Percentiles rank a stretch among this genome's conserved stretches.
Conservation (phyloP, 2,329 filamentous ascomycete genomes). For the Tolypocladium pustulatum region DNA sequence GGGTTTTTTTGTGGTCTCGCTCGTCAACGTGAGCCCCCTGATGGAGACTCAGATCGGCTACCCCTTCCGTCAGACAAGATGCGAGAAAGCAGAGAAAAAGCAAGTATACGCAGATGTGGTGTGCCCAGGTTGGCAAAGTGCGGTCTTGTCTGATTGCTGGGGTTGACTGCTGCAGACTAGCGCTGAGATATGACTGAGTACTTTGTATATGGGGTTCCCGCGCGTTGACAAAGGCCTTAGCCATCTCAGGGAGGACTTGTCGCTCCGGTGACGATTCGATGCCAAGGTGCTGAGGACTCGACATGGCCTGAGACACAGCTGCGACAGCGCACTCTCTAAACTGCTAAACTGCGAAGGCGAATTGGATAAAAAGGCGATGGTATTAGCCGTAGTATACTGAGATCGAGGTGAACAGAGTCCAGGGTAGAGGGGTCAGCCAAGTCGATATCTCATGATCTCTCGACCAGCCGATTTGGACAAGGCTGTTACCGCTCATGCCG, state of each 20-base stretch:
- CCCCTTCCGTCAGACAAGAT: background rate
- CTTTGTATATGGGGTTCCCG: background rate
- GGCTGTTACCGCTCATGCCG: too few species aligned
- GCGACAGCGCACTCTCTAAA: background rate
- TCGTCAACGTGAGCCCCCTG: background rate
- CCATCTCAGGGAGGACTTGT: background rate
- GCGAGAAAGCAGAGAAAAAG: background rate
- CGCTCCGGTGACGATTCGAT: background rate
- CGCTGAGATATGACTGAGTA: background rate
- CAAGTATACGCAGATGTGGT: background rate
- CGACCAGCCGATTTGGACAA: background rate
- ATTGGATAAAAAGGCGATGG: background rate
- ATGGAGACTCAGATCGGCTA: background rate
- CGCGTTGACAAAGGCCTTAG: background rate
- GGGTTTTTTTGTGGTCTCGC: background rate
- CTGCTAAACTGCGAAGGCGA: background rate
- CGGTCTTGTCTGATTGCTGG: background rate
- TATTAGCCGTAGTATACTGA: background rate
- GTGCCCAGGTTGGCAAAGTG: background rate
- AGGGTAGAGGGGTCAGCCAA: background rate
- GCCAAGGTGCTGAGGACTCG: background rate
- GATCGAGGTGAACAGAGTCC: background rate
- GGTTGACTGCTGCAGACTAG: background rate
- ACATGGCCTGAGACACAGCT: background rate
- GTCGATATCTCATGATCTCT: background rate